Conservation (phyloP, 495 filamentous ascomycete genomes). For the Aspergillus campestris region DNA sequence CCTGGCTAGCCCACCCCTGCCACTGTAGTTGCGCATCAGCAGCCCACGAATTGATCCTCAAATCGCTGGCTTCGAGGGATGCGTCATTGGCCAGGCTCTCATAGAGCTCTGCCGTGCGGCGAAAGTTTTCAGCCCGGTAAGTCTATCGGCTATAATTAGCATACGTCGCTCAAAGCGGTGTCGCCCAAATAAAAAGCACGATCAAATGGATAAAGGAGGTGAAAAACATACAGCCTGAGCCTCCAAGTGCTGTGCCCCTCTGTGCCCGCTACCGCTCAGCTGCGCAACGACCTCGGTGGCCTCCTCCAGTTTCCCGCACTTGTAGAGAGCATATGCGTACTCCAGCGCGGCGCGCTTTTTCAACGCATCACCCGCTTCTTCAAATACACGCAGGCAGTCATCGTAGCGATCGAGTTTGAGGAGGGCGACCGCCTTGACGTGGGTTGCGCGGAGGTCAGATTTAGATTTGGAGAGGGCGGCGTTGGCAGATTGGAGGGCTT, state of each 20-base stretch:
- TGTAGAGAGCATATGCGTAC: conserved; percentile 89
- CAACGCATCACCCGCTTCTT: conserved; percentile 59
- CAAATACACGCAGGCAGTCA: conserved; percentile 71
- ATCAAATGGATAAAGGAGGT: background rate
- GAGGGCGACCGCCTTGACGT: conserved; percentile 75
- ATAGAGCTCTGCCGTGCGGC: conserved; percentile 62
- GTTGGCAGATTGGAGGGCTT: conserved; percentile 64
- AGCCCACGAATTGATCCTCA: conserved; percentile 77
- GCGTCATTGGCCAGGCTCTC: conserved; percentile 44
- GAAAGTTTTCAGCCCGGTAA: conserved; percentile 80
- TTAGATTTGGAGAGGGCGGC: conserved; percentile 54
- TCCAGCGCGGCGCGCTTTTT: conserved; percentile 63
- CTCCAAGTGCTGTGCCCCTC: conserved; percentile 72
- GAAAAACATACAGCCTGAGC: conserved; percentile 64
- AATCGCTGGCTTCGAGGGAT: conserved; percentile 70
- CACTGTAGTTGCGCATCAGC: conserved; percentile 81
- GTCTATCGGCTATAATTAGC: conserved; percentile 33
- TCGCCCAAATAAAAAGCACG: background rate
- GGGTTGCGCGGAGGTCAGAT: conserved; percentile 57
- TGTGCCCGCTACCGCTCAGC: conserved; percentile 25
- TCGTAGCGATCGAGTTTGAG: conserved; percentile 91
- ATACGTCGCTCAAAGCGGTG: background rate
- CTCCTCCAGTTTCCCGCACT: conserved; percentile 63
- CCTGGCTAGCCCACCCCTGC: conserved; percentile 52
- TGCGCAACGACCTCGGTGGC: conserved; percentile 53